phyloP scores from a whole-genome alignment of 1,139 yeast genomes.

The Blastobotrys persicus region DNA sequence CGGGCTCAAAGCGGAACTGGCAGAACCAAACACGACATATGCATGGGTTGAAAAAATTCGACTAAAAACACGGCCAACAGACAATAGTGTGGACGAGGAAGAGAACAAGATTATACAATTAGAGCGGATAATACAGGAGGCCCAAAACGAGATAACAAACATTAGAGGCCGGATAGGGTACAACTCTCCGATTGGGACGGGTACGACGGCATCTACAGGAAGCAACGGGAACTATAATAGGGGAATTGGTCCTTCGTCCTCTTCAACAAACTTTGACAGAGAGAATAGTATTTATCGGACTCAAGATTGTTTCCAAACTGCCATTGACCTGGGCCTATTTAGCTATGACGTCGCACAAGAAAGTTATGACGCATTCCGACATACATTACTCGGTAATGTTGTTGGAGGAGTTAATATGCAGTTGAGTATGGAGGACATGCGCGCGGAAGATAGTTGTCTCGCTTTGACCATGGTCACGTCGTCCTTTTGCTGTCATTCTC shows the following conservation, averaged over 20 bases:
- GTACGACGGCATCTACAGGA: background rate
- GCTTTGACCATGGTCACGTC: constrained; percentile 12
- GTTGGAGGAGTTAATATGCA: background rate
- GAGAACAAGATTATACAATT: constrained; percentile 10
- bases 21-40: background rate
- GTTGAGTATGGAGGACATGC: constrained; percentile 6
- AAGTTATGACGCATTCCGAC: background rate
- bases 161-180: background rate
- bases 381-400: background rate
- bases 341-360: constrained; percentile 1
- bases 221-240: background rate
- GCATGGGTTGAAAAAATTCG: constrained; percentile 8
- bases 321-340: background rate
- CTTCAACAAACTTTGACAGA: background rate
- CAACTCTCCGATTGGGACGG: background rate
- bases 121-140: constrained; percentile 8
- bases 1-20: background rate
- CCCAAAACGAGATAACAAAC: constrained; percentile 6
- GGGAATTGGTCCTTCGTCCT: background rate
- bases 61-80: constrained; percentile 3
- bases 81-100: constrained; percentile 7
- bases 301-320: constrained; percentile 3
- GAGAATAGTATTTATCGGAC: background rate
- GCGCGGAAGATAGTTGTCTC: background rate
- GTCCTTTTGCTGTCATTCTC: constrained; percentile 5